Evolutionary conservation across 208 protist genomes (phyloP).

Genomic region (Naegleria lovaniensis): DNA sequence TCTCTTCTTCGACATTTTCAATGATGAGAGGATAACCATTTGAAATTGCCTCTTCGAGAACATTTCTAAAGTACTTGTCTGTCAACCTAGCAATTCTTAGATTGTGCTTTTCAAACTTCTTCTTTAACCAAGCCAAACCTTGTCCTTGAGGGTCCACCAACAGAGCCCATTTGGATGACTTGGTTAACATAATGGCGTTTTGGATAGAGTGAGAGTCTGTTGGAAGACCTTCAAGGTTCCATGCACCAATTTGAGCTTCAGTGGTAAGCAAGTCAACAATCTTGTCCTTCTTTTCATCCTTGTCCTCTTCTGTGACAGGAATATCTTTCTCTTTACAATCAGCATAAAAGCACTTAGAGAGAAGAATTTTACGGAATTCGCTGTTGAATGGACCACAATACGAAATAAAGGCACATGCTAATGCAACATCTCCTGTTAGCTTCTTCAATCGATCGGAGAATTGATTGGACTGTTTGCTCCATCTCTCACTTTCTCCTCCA

Average conservation of each 20-base stretch:
- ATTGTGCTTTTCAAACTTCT: slow-evolving; percentile 64
- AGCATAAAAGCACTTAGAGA: slow-evolving; percentile 81
- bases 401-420: slow-evolving; percentile 94
- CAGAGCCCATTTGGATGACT: slow-evolving; percentile 81
- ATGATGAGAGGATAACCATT: slow-evolving; percentile 79
- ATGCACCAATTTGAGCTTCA: slow-evolving; percentile 90
- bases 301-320: slow-evolving; percentile 64
- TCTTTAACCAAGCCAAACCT: slow-evolving; percentile 89
- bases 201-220: slow-evolving; percentile 96
- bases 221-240: slow-evolving; percentile 94
- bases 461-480: slow-evolving; percentile 89
- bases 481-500: slow-evolving; percentile 90
- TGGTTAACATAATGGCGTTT: slow-evolving; percentile 97
- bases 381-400: slow-evolving; percentile 98
- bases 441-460: slow-evolving; percentile 87
- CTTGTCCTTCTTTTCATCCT: slow-evolving; percentile 54
- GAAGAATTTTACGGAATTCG: slow-evolving; percentile 83
- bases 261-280: slow-evolving; percentile 90
- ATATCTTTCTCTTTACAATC: slow-evolving; percentile 80
- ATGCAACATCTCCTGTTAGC: slow-evolving; percentile 90
- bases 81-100: slow-evolving; percentile 81
- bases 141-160: slow-evolving; percentile 97
- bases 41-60: slow-evolving; percentile 86
- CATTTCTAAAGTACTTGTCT: slow-evolving; percentile 81
- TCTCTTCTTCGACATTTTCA: slow-evolving; percentile 92